Conservation (phyloP, 768 basidiomycete genomes). For the Macrolepiota fuliginosa region DNA sequence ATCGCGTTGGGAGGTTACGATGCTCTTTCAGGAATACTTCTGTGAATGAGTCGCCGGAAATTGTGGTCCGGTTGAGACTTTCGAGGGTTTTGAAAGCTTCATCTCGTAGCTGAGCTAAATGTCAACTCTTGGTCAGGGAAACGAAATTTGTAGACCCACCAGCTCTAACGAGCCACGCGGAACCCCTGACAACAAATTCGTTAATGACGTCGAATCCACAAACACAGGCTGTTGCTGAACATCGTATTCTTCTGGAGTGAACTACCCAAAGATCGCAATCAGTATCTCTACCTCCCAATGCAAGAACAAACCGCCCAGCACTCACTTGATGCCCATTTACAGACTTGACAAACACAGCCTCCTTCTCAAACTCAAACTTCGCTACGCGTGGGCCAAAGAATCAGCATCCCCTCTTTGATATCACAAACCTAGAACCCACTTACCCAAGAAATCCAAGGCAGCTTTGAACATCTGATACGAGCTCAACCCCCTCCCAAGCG, state of each 20-base stretch:
- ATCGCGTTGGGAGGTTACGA: constrained; percentile 60
- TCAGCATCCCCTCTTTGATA: not conserved
- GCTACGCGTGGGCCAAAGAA: constrained; percentile 37
- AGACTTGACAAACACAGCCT: constrained; percentile 58
- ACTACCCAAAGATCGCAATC: constrained; percentile 35
- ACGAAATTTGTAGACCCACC: constrained; percentile 37
- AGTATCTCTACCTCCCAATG: not conserved
- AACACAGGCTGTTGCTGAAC: constrained; percentile 55
- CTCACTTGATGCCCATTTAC: constrained; percentile 53
- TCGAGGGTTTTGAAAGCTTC: constrained; percentile 78
- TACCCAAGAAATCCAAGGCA: constrained; percentile 80
- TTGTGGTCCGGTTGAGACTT: constrained; percentile 45
- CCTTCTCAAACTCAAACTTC: constrained; percentile 61
- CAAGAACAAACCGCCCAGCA: not conserved
- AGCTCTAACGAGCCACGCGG: constrained; percentile 77
- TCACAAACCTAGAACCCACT: constrained; percentile 21
- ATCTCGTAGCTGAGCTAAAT: constrained; percentile 52
- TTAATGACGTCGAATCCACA: constrained; percentile 72
- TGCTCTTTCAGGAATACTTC: constrained; percentile 73
- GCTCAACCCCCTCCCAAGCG: constrained; percentile 78
- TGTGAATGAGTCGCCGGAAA: constrained; percentile 61
- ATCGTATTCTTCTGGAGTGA: constrained; percentile 53
- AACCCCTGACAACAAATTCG: constrained; percentile 76
- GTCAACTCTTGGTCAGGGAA: not conserved
- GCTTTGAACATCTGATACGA: constrained; percentile 91